phyloP scores from a whole-genome alignment of 2,329 filamentous ascomycete genomes.

The Epichloe gansuensis region DNA sequence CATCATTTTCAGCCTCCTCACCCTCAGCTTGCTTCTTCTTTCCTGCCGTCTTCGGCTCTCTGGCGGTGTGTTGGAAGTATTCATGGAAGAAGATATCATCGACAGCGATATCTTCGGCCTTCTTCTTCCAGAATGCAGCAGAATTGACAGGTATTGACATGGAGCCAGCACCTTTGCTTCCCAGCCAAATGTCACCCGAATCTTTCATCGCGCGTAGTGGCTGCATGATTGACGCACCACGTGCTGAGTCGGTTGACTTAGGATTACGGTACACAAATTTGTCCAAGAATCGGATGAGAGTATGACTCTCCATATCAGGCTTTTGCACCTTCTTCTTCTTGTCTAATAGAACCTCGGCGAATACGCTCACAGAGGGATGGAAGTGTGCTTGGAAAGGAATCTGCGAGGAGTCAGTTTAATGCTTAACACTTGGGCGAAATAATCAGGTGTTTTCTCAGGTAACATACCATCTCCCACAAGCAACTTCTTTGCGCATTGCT shows the following conservation, averaged over 20 bases:
- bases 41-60: slow-evolving; percentile 37
- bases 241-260: slow-evolving; percentile 54
- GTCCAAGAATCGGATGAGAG: slow-evolving; percentile 89
- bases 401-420: slow-evolving; percentile 9
- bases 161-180: slow-evolving; percentile 33
- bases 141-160: slow-evolving; percentile 54
- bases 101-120: slow-evolving; percentile 71
- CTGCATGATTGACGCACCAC: slow-evolving; percentile 93
- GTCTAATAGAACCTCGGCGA: slow-evolving; percentile 59
- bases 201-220: slow-evolving; percentile 50
- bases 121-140: slow-evolving; percentile 83
- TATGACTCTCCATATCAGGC: slow-evolving; percentile 81
- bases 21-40: slow-evolving; percentile 41
- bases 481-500: slow-evolving; percentile 89
- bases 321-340: slow-evolving; percentile 67
- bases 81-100: slow-evolving; percentile 98
- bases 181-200: slow-evolving; percentile 43
- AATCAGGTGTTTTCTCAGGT: neutral
- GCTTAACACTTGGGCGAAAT: neutral
- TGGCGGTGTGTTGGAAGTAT: slow-evolving; percentile 74
- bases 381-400: slow-evolving; percentile 51
- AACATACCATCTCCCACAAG: slow-evolving; percentile 74
- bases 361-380: slow-evolving; percentile 84
- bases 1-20: slow-evolving; percentile 40
- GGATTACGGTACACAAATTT: slow-evolving; percentile 97